These are phyloP conservation scores for Backusella tarrabulga DNA, from an alignment of 192 early-diverging fungal genomes.

Conservation along the genomic window DNA sequence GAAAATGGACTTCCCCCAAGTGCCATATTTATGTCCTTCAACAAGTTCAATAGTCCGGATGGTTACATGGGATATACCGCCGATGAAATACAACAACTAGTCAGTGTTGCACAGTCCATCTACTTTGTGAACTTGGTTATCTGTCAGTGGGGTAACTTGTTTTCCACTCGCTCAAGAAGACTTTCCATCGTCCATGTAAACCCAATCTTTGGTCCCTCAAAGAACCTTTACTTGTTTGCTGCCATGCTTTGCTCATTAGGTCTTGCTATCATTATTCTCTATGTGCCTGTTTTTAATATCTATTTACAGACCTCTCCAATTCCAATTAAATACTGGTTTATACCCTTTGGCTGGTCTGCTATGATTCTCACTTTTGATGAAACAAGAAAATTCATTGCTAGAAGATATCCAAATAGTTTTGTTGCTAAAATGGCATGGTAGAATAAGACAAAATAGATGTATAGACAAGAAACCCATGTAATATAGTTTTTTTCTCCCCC, in stretches of 20 bases:
- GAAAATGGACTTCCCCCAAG: conserved; percentile 39
- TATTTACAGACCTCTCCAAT: conserved; percentile 55
- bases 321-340: conserved; percentile 64
- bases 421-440: conserved; percentile 25
- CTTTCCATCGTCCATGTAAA: conserved; percentile 58
- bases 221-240: conserved; percentile 57
- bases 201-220: conserved; percentile 55
- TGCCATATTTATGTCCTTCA: conserved; percentile 50
- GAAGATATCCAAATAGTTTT: conserved; percentile 8
- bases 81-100: conserved; percentile 42
- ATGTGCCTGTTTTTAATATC: conserved; percentile 54
- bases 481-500: neutral
- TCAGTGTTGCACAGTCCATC: conserved; percentile 56
- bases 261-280: conserved; percentile 49
- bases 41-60: conserved; percentile 29
- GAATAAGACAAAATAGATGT: neutral
- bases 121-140: conserved; percentile 66
- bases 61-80: conserved; percentile 39
- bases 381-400: conserved; percentile 55
- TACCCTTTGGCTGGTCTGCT: conserved; percentile 55
- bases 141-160: conserved; percentile 59
- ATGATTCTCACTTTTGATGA: conserved; percentile 64
- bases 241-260: conserved; percentile 46
- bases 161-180: conserved; percentile 53
- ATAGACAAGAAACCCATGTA: neutral